Evolutionary conservation across 129 eudicot genomes (phyloP).

Genomic region (Escallonia herrerae): DNA sequence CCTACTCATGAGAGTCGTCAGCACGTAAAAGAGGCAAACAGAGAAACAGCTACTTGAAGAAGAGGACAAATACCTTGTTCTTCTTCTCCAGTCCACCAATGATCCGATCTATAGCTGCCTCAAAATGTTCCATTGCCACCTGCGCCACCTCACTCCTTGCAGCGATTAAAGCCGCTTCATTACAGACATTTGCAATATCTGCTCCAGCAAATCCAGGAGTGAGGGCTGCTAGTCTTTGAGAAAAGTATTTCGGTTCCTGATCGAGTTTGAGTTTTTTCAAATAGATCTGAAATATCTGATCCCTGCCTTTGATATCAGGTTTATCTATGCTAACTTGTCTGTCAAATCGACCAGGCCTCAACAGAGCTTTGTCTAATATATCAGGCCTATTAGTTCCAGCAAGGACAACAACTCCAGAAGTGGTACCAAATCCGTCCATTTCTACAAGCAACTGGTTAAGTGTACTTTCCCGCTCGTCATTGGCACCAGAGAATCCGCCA

Average conservation of each 20-base stretch:
- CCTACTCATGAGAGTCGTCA: not conserved
- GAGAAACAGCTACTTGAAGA: no score
- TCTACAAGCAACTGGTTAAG: constrained; percentile 83
- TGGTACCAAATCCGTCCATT: constrained; percentile 84
- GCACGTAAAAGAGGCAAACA: not conserved
- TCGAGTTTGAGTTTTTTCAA: constrained; percentile 64
- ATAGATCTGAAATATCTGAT: constrained; percentile 74
- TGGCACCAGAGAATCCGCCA: constrained; percentile 60
- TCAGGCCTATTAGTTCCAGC: constrained; percentile 85
- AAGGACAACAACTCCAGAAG: constrained; percentile 71
- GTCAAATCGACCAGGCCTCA: constrained; percentile 79
- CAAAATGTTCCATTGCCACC: constrained; percentile 67
- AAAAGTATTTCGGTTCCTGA: constrained; percentile 50
- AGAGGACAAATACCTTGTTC: constrained; percentile 39
- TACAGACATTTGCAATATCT: constrained; percentile 84
- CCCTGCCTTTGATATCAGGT: constrained; percentile 88
- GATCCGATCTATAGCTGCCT: constrained; percentile 70
- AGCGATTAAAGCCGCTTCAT: constrained; percentile 78
- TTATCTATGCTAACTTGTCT: constrained; percentile 74
- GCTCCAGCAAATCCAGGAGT: constrained; percentile 95
- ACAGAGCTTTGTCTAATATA: constrained; percentile 64
- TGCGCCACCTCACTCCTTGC: constrained; percentile 50
- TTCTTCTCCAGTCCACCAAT: constrained; percentile 83
- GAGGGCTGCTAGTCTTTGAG: constrained; percentile 74
- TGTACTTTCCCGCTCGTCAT: constrained; percentile 79